A percentile compares a stretch with the other conserved stretches of the same genome.
phyloP scores from a whole-genome alignment of 1,284 basidiomycete species.

The Ceratobasidium sp. region DNA sequence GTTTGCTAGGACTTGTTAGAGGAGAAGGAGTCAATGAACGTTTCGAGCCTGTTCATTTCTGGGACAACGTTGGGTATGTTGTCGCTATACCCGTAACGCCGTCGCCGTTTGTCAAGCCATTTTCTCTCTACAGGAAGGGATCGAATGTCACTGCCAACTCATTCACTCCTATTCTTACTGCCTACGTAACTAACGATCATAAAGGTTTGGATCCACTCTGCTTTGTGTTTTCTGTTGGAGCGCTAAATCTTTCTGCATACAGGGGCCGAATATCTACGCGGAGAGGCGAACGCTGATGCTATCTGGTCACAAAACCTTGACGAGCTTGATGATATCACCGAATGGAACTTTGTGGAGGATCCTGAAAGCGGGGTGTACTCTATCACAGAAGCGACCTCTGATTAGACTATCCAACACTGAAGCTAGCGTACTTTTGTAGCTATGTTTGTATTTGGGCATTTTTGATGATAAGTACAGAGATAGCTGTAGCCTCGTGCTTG shows the following conservation, averaged over 20 bases:
- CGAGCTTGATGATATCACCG: conserved; percentile 27
- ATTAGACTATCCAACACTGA: background rate
- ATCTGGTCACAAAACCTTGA: conserved; percentile 36
- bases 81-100: background rate
- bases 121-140: background rate
- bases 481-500: no score
- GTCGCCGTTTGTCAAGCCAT: no score
- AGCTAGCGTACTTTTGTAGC: no score
- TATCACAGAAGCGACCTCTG: conserved; percentile 5
- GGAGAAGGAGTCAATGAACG: conserved; percentile 2
- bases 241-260: background rate
- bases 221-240: background rate
- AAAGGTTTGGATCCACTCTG: background rate
- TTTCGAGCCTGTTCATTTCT: background rate
- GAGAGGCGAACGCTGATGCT: conserved; percentile 29
- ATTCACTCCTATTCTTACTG: background rate
- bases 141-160: conserved; percentile 2
- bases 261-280: conserved; percentile 19
- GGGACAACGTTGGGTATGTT: conserved; percentile 2
- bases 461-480: no score
- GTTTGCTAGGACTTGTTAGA: background rate
- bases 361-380: conserved; percentile 9
- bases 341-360: conserved; percentile 42
- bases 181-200: conserved; percentile 7
- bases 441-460: no score